A percentile compares a stretch with the other conserved stretches of the same genome.
These are phyloP conservation scores for Lentinus brumalis DNA, from an alignment of 768 basidiomycete genomes.

Conservation along the genomic window DNA sequence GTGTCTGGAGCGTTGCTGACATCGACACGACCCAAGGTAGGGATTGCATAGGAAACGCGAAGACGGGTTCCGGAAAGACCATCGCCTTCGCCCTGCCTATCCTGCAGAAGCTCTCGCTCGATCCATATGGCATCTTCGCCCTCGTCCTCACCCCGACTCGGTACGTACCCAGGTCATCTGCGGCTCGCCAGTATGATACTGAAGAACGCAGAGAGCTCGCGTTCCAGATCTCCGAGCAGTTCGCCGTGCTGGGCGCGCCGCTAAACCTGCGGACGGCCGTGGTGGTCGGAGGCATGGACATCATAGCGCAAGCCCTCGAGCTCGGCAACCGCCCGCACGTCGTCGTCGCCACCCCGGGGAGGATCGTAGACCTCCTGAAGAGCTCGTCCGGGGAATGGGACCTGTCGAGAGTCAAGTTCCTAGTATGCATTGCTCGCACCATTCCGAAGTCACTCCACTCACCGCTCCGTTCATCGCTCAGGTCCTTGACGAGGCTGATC, in stretches of 20 bases:
- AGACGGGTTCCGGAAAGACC: slow-evolving; percentile 98
- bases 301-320: slow-evolving; percentile 91
- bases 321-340: slow-evolving; percentile 86
- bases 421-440: slow-evolving; percentile 51
- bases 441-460: neutral
- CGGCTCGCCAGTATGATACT: neutral
- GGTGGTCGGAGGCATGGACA: slow-evolving; percentile 97
- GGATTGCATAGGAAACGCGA: slow-evolving; percentile 97
- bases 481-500: slow-evolving; percentile 97
- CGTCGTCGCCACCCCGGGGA: slow-evolving; percentile 93
- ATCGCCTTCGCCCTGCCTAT: slow-evolving; percentile 97
- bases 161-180: slow-evolving; percentile 43
- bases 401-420: slow-evolving; percentile 78
- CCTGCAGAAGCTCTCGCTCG: slow-evolving; percentile 79
- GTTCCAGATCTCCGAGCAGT: slow-evolving; percentile 97
- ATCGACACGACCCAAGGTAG: slow-evolving; percentile 53
- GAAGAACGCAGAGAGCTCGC: slow-evolving; percentile 78
- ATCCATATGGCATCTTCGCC: slow-evolving; percentile 95
- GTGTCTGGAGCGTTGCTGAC: slow-evolving; percentile 18
- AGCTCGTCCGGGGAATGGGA: slow-evolving; percentile 82
- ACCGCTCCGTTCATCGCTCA: slow-evolving; percentile 30
- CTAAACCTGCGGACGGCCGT: slow-evolving; percentile 85
- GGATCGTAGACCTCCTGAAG: slow-evolving; percentile 87
- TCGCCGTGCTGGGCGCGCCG: slow-evolving; percentile 83
- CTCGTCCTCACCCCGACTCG: slow-evolving; percentile 93